phyloP scores from a whole-genome alignment of 1,284 basidiomycete genomes.

The Malassezia psittaci region DNA sequence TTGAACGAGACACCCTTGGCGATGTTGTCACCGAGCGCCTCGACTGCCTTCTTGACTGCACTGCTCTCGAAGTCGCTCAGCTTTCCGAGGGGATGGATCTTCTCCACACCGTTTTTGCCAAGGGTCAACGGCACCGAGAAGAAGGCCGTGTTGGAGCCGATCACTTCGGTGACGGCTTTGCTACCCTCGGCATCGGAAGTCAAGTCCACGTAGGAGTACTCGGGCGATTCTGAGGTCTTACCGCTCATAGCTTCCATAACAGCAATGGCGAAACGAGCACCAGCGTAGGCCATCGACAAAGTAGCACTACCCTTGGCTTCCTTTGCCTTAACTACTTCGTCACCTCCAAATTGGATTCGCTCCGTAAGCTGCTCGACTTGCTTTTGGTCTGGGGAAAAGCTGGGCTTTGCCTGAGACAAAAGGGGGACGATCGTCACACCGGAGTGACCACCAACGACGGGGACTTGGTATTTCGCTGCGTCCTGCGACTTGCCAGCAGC shows the following conservation, averaged over 20 bases:
- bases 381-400: slow-evolving; percentile 36
- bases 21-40: slow-evolving; percentile 54
- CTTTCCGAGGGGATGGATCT: slow-evolving; percentile 53
- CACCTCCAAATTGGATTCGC: slow-evolving; percentile 83
- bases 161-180: slow-evolving; percentile 30
- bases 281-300: slow-evolving; percentile 77
- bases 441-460: slow-evolving; percentile 91
- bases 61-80: slow-evolving; percentile 52
- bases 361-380: slow-evolving; percentile 61
- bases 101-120: slow-evolving; percentile 51
- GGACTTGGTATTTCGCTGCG: slow-evolving; percentile 55
- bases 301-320: slow-evolving; percentile 81
- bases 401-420: slow-evolving; percentile 62
- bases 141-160: slow-evolving; percentile 38
- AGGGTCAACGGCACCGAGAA: slow-evolving; percentile 44
- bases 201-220: slow-evolving; percentile 45
- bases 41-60: slow-evolving; percentile 52
- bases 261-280: slow-evolving; percentile 39
- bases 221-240: slow-evolving; percentile 27
- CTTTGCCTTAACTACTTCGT: slow-evolving; percentile 80
- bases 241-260: slow-evolving; percentile 40
- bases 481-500: slow-evolving; percentile 60
- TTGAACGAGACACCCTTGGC: slow-evolving; percentile 49
- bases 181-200: slow-evolving; percentile 32
- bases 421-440: slow-evolving; percentile 92